These are phyloP conservation scores for Rubroshorea leprosula DNA, from an alignment of 345 rosid genomes.

Conservation along the genomic window DNA sequence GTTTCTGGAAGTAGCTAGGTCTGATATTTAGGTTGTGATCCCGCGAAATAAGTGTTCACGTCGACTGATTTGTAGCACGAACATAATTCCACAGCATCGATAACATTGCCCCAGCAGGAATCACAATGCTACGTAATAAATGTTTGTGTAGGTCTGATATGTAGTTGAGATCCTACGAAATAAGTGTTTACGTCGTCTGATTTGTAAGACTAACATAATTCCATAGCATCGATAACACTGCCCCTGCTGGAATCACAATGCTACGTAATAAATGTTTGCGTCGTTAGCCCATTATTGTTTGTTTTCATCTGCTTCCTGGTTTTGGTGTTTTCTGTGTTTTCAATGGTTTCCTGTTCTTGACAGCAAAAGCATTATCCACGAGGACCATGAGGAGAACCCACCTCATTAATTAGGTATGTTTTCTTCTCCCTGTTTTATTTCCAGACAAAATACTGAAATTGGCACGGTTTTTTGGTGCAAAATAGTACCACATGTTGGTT, in stretches of 20 bases:
- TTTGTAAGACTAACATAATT: neutral
- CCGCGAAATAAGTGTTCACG: neutral
- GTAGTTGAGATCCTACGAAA: neutral
- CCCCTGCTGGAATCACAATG: neutral
- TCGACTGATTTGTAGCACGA: neutral
- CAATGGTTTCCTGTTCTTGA: no score
- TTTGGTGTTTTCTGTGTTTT: neutral
- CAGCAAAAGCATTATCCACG: no score
- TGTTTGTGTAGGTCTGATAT: no score
- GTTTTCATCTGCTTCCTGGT: neutral
- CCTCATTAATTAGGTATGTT: no score
- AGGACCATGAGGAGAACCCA: neutral
- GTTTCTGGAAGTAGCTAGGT: no score
- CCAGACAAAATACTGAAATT: no score
- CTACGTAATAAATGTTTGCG: neutral
- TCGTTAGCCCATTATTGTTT: neutral
- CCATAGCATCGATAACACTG: neutral
- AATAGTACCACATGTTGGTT: no score
- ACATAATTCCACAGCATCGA: neutral
- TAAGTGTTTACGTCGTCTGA: neutral
- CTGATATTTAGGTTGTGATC: neutral
- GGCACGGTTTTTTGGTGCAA: no score
- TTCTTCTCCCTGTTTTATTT: no score
- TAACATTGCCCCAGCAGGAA: neutral
- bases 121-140: neutral